Evolutionary conservation across 345 rosid species (phyloP).

Genomic region (Alliaria petiolata): DNA sequence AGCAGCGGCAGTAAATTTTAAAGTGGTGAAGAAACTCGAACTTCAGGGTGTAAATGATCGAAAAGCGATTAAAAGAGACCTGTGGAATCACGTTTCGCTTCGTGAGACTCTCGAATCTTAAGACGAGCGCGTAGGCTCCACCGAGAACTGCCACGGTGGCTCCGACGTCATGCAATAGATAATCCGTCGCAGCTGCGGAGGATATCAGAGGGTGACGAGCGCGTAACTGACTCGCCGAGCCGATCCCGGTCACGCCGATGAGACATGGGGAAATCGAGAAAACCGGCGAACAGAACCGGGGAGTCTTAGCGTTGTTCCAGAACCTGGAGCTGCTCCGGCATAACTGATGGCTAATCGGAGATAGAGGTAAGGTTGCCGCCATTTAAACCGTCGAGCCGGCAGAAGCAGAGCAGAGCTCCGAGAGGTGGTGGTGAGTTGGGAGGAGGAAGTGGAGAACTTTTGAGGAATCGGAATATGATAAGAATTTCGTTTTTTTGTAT

Average conservation of each 20-base stretch:
- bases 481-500: background rate
- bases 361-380: constrained; percentile 10
- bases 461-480: background rate
- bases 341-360: constrained; percentile 19
- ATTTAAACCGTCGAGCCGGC: background rate
- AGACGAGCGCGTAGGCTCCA: constrained; percentile 72
- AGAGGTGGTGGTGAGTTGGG: background rate
- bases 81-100: constrained; percentile 55
- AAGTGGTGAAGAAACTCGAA: background rate
- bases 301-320: background rate
- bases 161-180: constrained; percentile 56
- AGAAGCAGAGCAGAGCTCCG: background rate
- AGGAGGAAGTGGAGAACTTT: background rate
- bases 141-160: constrained; percentile 66
- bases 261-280: constrained; percentile 5
- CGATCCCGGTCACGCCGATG: background rate
- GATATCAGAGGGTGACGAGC: constrained; percentile 19
- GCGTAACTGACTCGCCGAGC: constrained; percentile 1
- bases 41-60: too few relatives aligned
- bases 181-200: constrained; percentile 8
- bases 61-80: constrained; percentile 22
- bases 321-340: constrained; percentile 3
- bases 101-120: constrained; percentile 61
- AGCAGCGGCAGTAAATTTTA: background rate
- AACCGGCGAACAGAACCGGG: constrained; percentile 17